Base-by-base conservation (phyloP, 257 asterid species). In the Solanum piurae region DNA sequence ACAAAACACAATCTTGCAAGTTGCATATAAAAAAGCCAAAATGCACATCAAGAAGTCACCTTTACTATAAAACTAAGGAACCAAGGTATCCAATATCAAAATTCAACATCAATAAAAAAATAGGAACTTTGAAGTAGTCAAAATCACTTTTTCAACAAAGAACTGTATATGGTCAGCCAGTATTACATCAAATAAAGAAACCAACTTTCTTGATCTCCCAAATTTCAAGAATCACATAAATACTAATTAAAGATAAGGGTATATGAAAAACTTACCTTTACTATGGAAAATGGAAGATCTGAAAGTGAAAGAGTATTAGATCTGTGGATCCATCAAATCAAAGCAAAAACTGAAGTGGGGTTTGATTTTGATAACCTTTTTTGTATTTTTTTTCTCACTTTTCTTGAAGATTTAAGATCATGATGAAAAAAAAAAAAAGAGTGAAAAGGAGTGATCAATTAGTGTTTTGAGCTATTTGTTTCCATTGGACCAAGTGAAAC, bases 281-380 rank as follows among this genome's bases (percentile, higher is more conserved):
- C 85, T 46, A 12, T 46, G 68, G 85, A 29, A 80, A 80, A 80
- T 80, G 36, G 10, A 80, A 90, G 96, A 95, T 96, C 98, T 90
- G 94, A 88, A 89, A 89, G 90, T 87, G 92, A 86, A 87, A 87
- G 93, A 86, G 92, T 86, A 20, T 86, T 92, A 92, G 99, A 96
- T 93, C 95, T 92, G 89, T 58, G 95, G 95, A 93, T 94, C 95
- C 91, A 85, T 88, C 91, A 90, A 93, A 90, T 93, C 92, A 86
- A 49, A 71, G 46, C 1, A 3, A 46, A 86, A 68, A 16, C 27
- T 46, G 25, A 62, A 72, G 84, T 74, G 84, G 88, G 72, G 29
- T 29, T 80, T 29, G n/a, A 40, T 13, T 25, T 44, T 44, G 86
- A 72, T 80, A 64, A 62, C 40, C 37, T 85, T 18, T 31, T 77